These are phyloP conservation scores for Xylaria sp. DNA, from an alignment of 2,329 filamentous ascomycete genomes.

Conservation along the genomic window DNA sequence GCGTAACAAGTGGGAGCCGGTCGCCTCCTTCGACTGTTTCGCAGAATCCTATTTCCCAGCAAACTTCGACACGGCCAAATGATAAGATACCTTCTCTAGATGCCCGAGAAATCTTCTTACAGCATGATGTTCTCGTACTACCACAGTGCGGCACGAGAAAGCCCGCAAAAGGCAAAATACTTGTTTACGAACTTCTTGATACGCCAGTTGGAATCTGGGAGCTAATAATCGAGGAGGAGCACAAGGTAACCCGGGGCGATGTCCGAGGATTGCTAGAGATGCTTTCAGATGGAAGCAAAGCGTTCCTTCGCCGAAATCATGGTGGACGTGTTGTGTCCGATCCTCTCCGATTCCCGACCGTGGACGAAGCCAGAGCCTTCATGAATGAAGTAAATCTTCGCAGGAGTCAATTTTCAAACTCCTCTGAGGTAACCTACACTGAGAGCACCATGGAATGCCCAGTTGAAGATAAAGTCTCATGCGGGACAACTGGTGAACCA, in stretches of 20 bases:
- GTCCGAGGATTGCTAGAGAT: constrained; percentile 34
- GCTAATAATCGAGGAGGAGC: constrained; percentile 16
- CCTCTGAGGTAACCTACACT: not conserved
- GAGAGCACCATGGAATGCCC: constrained; percentile 4
- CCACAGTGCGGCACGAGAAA: constrained; percentile 10
- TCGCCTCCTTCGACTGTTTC: not conserved
- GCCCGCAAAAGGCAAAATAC: constrained; percentile 13
- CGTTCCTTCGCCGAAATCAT: constrained; percentile 29
- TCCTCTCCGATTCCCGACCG: constrained; percentile 27
- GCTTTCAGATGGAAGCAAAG: constrained; percentile 23
- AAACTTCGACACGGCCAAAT: not conserved
- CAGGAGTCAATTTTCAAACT: not conserved
- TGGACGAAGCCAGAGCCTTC: constrained; percentile 28
- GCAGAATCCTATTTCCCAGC: not conserved
- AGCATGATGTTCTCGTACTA: constrained; percentile 12
- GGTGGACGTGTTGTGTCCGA: constrained; percentile 12
- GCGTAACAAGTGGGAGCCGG: not conserved
- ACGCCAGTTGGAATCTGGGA: constrained; percentile 36
- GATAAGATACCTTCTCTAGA: not conserved
- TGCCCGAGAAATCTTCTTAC: constrained; percentile 21
- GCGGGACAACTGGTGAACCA: not conserved
- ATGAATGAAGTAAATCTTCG: constrained; percentile 11
- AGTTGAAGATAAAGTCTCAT: not conserved
- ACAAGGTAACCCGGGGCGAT: constrained; percentile 35
- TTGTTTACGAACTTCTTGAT: constrained; percentile 33